phyloP scores from a whole-genome alignment of 306 rosid genomes.

The Psophocarpus tetragonolobus region DNA sequence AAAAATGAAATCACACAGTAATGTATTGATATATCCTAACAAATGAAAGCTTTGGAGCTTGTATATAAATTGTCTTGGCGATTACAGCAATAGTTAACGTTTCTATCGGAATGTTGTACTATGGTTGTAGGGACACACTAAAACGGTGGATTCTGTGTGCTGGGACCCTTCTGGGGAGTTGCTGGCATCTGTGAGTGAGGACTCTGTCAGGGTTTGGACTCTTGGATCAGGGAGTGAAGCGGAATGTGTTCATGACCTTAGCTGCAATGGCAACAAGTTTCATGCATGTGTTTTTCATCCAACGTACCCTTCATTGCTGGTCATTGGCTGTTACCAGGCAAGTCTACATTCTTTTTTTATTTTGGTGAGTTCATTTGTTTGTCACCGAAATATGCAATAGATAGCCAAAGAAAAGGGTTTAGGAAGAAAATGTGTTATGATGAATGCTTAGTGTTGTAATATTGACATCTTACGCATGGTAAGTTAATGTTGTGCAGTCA shows the following conservation, averaged over 20 bases:
- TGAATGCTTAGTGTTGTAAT: background rate
- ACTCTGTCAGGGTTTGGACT: slow-evolving; percentile 89
- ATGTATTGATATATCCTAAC: background rate
- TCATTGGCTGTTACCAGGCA: slow-evolving; percentile 96
- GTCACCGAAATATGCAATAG: background rate
- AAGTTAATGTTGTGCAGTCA: slow-evolving; percentile 54
- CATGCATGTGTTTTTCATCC: slow-evolving; percentile 94
- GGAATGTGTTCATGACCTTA: slow-evolving; percentile 84
- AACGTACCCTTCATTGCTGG: slow-evolving; percentile 77
- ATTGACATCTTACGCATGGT: background rate
- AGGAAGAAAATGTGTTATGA: no score
- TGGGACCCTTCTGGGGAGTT: slow-evolving; percentile 97
- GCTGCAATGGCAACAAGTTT: slow-evolving; percentile 82
- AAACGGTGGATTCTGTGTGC: slow-evolving; percentile 68
- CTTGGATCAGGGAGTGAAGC: slow-evolving; percentile 84
- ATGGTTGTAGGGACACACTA: slow-evolving; percentile 75
- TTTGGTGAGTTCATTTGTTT: background rate
- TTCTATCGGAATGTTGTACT: slow-evolving; percentile 33
- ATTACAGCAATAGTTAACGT: background rate
- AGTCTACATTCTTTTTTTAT: slow-evolving; percentile 25
- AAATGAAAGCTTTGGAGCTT: background rate
- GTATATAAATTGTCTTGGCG: background rate
- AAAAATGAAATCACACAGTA: background rate
- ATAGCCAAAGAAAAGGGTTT: background rate
- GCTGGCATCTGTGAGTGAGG: slow-evolving; percentile 95